Percentiles rank a stretch among this genome's conserved stretches.
Conservation (phyloP, 306 rosid species). For the Pachyrhizus erosus region DNA sequence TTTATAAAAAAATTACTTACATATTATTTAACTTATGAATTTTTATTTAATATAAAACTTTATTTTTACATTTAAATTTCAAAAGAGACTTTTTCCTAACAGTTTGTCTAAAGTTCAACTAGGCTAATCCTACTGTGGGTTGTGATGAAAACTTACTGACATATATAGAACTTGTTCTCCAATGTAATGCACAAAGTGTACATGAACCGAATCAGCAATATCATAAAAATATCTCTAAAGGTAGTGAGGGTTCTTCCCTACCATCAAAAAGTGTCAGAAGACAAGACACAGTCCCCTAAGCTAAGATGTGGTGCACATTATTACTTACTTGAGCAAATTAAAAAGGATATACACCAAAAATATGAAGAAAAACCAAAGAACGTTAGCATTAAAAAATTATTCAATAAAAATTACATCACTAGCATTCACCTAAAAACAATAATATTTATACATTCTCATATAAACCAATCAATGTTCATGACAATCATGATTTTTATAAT, state of each 20-base stretch:
- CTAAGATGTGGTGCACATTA: background rate
- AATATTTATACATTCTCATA: no score
- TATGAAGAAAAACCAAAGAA: background rate
- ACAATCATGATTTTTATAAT: no score
- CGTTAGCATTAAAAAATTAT: background rate
- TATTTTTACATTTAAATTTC: no score
- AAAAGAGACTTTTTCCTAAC: no score
- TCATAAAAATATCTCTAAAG: background rate
- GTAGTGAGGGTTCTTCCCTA: background rate
- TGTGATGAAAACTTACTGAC: background rate
- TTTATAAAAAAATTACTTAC: no score
- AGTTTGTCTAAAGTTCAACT: no score
- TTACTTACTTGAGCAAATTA: background rate
- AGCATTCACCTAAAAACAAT: background rate
- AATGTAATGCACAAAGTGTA: background rate
- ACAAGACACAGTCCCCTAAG: background rate
- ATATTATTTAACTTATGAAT: no score
- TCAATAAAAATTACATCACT: background rate
- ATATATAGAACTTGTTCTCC: background rate
- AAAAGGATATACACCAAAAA: background rate
- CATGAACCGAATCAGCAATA: background rate
- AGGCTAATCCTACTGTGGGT: no score
- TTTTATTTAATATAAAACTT: no score
- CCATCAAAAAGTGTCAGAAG: background rate
- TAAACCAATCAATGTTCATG: no score